These are phyloP conservation scores for Populus tomentosa DNA, from an alignment of 441 rosid genomes.

Conservation along the genomic window DNA sequence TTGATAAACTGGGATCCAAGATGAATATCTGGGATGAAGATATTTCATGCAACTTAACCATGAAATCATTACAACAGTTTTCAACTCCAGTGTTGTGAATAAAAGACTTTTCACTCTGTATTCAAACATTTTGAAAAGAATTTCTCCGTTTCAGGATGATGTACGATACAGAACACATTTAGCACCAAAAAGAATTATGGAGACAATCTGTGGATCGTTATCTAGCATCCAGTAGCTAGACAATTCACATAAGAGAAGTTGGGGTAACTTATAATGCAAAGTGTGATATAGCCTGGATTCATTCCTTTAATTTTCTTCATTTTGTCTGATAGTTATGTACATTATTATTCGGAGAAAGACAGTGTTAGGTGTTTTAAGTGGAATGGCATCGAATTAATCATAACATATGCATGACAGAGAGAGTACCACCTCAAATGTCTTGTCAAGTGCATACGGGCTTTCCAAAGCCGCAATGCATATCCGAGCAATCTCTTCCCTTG, in stretches of 20 bases:
- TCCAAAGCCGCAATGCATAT: conserved; percentile 80
- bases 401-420: neutral
- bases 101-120: neutral
- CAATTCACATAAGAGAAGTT: neutral
- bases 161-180: neutral
- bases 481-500: conserved; percentile 85
- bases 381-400: neutral
- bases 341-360: neutral
- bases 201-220: neutral
- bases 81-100: neutral
- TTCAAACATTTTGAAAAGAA: neutral
- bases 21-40: neutral
- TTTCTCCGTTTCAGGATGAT: neutral
- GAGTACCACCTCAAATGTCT: conserved; percentile 71
- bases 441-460: conserved; percentile 67
- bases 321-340: neutral
- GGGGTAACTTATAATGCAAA: neutral
- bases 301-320: neutral
- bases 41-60: neutral
- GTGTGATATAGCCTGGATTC: neutral
- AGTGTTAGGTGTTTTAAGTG: neutral
- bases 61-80: neutral
- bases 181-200: neutral
- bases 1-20: neutral
- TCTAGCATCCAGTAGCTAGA: neutral